Percentiles rank a stretch among this genome's conserved stretches.
These are phyloP conservation scores for Eutypa lata DNA, from an alignment of 2,329 filamentous ascomycete genomes.

Conservation along the genomic window DNA sequence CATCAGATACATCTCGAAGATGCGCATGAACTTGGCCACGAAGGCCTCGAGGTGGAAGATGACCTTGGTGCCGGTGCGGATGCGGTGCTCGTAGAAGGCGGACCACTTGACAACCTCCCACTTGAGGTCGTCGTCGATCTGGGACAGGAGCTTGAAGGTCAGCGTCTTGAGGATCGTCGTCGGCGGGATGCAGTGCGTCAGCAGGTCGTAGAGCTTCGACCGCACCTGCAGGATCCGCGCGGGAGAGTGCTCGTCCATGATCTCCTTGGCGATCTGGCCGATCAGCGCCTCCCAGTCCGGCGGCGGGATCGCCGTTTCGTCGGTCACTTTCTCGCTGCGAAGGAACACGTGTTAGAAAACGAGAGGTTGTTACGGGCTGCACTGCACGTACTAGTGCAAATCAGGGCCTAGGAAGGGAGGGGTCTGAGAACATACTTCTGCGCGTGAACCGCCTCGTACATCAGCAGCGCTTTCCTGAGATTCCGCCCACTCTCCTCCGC, in stretches of 20 bases:
- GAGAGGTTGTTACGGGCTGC: too few species aligned
- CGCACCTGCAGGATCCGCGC: conserved; percentile 83
- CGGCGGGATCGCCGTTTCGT: conserved; percentile 84
- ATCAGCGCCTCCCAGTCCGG: conserved; percentile 97
- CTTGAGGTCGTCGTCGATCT: conserved; percentile 86
- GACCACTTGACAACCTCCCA: conserved; percentile 93
- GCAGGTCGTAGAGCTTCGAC: conserved; percentile 91
- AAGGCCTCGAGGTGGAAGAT: conserved; percentile 99
- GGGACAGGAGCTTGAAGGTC: conserved; percentile 85
- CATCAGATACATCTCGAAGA: conserved; percentile 89
- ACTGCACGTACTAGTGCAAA: too few species aligned
- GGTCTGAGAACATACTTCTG: conserved; percentile 79
- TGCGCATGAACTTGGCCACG: conserved; percentile 96
- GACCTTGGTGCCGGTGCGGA: conserved; percentile 88
- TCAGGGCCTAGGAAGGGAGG: too few species aligned
- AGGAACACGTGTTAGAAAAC: too few species aligned
- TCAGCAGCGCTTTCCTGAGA: conserved; percentile 81
- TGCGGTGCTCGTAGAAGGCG: conserved; percentile 94
- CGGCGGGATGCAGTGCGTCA: conserved; percentile 95
- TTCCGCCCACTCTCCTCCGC: conserved; percentile 90
- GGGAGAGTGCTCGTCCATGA: conserved; percentile 90
- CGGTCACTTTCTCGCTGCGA: conserved; percentile 80
- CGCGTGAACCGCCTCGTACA: conserved; percentile 96
- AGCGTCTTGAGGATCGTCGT: conserved; percentile 93
- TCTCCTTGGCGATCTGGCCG: conserved; percentile 83